Evolutionary conservation across 805 yeast genomes (phyloP).

Genomic region (Dipodascopsis tothii): DNA sequence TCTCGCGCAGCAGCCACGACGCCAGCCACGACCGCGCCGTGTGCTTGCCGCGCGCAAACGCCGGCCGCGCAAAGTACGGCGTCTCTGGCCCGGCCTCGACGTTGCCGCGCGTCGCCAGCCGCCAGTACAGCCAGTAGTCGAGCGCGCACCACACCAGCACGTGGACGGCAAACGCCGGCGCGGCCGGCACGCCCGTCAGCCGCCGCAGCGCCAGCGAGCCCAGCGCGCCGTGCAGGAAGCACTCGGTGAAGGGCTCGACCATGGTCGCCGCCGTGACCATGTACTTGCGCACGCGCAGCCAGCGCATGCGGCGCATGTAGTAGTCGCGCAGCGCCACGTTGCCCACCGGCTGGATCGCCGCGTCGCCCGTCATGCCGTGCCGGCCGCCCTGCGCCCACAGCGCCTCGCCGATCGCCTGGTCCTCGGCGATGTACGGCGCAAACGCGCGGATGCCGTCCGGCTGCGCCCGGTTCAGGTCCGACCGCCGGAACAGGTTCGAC

Average conservation of each 20-base stretch:
- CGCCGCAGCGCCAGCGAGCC: slow-evolving; percentile 56
- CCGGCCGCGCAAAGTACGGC: slow-evolving; percentile 27
- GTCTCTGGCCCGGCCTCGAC: slow-evolving; percentile 24
- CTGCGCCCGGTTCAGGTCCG: slow-evolving; percentile 38
- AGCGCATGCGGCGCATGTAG: slow-evolving; percentile 61
- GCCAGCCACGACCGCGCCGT: slow-evolving; percentile 31
- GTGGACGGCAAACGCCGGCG: slow-evolving; percentile 48
- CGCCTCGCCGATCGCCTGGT: slow-evolving; percentile 84
- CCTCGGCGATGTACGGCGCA: slow-evolving; percentile 81
- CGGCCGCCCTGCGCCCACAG: slow-evolving; percentile 63
- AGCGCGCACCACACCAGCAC: slow-evolving; percentile 53
- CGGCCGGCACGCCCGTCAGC: too few relatives aligned
- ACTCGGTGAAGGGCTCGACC: slow-evolving; percentile 81
- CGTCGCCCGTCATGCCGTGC: slow-evolving; percentile 72
- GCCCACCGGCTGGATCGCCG: slow-evolving; percentile 65
- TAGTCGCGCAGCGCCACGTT: slow-evolving; percentile 45
- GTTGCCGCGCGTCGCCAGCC: slow-evolving; percentile 32
- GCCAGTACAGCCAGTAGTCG: slow-evolving; percentile 54
- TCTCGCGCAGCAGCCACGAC: slow-evolving; percentile 64
- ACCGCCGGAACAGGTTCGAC: slow-evolving; percentile 65
- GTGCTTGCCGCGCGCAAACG: slow-evolving; percentile 3
- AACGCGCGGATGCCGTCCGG: slow-evolving; percentile 56
- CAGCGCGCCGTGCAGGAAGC: slow-evolving; percentile 55
- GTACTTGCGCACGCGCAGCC: slow-evolving; percentile 80
- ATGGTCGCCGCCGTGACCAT: slow-evolving; percentile 82